Base-by-base conservation (phyloP, 129 eudicot genomes). In the Saposhnikovia divaricata region DNA sequence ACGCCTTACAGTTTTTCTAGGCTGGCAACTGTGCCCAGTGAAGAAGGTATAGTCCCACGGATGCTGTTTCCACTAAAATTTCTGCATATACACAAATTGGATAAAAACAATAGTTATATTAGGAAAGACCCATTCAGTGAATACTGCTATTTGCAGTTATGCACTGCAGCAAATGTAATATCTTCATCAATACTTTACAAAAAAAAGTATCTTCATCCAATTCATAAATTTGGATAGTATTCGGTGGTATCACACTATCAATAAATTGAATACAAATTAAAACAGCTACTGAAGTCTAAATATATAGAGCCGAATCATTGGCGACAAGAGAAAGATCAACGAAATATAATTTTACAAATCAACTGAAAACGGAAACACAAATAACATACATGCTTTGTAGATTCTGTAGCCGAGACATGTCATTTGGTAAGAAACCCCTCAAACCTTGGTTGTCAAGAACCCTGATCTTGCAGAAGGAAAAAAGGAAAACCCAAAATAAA, bases 1-100 rank as follows among this genome's bases (percentile, higher is more conserved):
- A 80, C 57, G 46, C 25, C 98, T 91, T 80, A 96, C 99, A 96
- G 46, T 69, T 80, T 84, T 83, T 89, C 90, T 65, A 96, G 87
- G 81, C 86, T 87, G 37, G 88, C 23, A 55, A 96, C 78, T 25
- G 87, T 80, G 75, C 98, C 99, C 59, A 96, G 93, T 78, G 98
- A 84, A 43, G 97, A 77, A n/a, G 99, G 99, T 81, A 96, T 96
- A 18, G 80, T 25, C 80, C 98, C 98, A 77, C 82, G 86, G 72
- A 96, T 92, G 92, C 94, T 92, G 82, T 96, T 96, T 57, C 89
- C 96, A 87, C 98, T 96, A 84, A 96, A 85, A 86, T 96, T 96
- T 90, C 99, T 96, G 89, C 77, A 88, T 63, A 79, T 45, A 31
- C 80, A 72, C 61, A 79, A 77, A 5, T 39, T 21, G 70, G 77